Percentiles rank a stretch among this genome's conserved stretches.
Conservation (phyloP, 441 rosid genomes). For the Syzygium malaccense region DNA sequence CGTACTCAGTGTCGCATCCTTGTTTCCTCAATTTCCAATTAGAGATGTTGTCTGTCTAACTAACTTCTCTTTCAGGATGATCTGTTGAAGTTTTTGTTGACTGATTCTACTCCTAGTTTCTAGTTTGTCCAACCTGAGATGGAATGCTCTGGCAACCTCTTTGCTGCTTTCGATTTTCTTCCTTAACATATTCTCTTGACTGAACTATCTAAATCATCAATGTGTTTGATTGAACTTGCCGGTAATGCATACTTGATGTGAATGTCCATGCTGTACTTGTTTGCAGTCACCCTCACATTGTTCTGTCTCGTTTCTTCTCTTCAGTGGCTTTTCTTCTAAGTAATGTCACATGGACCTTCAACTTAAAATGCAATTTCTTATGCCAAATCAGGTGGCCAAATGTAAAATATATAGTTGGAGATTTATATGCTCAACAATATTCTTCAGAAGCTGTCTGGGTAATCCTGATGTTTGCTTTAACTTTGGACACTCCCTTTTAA, state of each 20-base stretch:
- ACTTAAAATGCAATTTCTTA: not conserved
- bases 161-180: not conserved
- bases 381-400: not conserved
- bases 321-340: not conserved
- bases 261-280: not conserved
- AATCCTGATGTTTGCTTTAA: not conserved
- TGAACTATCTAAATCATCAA: not conserved
- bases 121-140: not conserved
- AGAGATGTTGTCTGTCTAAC: not conserved
- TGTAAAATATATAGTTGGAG: not conserved
- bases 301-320: not conserved
- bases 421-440: not conserved
- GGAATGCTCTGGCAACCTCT: not conserved
- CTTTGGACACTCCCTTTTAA: not conserved
- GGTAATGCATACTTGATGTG: not conserved
- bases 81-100: not conserved
- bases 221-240: not conserved
- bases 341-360: not conserved
- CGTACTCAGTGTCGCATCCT: not conserved
- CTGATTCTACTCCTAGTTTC: not conserved
- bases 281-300: not conserved
- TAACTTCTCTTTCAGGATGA: not conserved
- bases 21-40: not conserved
- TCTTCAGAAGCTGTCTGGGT: not conserved
- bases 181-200: not conserved